phyloP scores from a whole-genome alignment of 805 yeast genomes.

The Barnettozyma vustinii region DNA sequence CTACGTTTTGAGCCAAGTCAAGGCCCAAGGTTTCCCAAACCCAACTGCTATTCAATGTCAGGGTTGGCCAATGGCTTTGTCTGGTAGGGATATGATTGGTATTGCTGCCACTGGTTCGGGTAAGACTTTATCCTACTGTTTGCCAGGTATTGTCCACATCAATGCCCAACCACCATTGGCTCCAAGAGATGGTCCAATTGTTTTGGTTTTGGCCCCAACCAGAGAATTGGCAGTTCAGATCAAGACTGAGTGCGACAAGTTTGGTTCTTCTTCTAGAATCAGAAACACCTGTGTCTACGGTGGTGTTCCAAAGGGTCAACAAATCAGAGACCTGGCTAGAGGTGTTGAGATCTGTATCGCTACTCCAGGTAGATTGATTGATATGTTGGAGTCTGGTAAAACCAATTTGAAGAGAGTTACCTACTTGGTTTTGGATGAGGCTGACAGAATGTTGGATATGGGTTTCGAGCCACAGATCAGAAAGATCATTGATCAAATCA shows the following conservation, averaged over 20 bases:
- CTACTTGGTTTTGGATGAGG: slow-evolving; percentile 95
- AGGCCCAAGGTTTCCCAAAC: slow-evolving; percentile 84
- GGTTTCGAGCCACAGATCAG: slow-evolving; percentile 99
- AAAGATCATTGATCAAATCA: slow-evolving; percentile 94
- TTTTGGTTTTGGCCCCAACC: slow-evolving; percentile 92
- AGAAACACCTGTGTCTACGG: slow-evolving; percentile 98
- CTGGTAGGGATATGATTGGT: slow-evolving; percentile 99
- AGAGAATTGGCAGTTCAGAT: slow-evolving; percentile 98
- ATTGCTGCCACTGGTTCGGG: slow-evolving; percentile 99
- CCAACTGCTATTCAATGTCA: slow-evolving; percentile 98
- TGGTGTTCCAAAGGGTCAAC: slow-evolving; percentile 98
- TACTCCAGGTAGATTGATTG: slow-evolving; percentile 98
- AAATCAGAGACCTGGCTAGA: slow-evolving; percentile 90
- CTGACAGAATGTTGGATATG: slow-evolving; percentile 99
- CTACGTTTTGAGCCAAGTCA: slow-evolving; percentile 83
- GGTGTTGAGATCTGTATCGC: slow-evolving; percentile 97
- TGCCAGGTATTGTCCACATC: slow-evolving; percentile 95
- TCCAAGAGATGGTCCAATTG: slow-evolving; percentile 97
- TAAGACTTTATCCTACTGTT: slow-evolving; percentile 93
- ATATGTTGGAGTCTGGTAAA: slow-evolving; percentile 92
- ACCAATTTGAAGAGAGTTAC: slow-evolving; percentile 96
- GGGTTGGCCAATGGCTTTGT: slow-evolving; percentile 99
- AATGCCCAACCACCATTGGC: slow-evolving; percentile 93
- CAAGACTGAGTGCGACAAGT: slow-evolving; percentile 92
- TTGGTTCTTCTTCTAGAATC: slow-evolving; percentile 86